Evolutionary conservation across 805 yeast genomes (phyloP).

Genomic region (Candida caryicola): DNA sequence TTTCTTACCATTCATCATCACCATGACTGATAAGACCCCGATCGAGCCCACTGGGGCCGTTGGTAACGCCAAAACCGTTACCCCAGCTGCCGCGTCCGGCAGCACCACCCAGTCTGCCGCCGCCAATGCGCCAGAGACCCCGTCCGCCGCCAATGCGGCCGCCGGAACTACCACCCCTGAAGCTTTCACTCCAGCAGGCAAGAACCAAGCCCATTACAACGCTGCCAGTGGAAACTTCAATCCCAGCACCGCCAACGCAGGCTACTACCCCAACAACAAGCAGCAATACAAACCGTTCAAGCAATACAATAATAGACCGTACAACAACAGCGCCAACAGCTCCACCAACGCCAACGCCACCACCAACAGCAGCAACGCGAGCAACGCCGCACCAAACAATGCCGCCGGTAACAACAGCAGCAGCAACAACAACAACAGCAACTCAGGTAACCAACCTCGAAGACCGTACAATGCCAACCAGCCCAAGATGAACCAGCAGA

Average conservation of each 20-base stretch:
- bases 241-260: slow-evolving; percentile 1
- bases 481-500: slow-evolving; percentile 20
- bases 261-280: not conserved
- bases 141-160: slow-evolving; percentile 5
- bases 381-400: not conserved
- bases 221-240: not conserved
- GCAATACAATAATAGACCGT: slow-evolving; percentile 12
- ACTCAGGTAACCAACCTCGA: slow-evolving; percentile 6
- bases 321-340: slow-evolving; percentile 13
- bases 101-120: slow-evolving; percentile 5
- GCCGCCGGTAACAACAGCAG: not conserved
- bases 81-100: not conserved
- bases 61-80: slow-evolving; percentile 7
- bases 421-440: slow-evolving; percentile 8
- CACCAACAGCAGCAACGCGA: not conserved
- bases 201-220: not conserved
- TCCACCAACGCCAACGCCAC: slow-evolving; percentile 7
- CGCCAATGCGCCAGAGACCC: slow-evolving; percentile 4
- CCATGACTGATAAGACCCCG: slow-evolving; percentile 17
- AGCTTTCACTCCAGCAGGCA: not conserved
- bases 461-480: slow-evolving; percentile 1
- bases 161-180: not conserved
- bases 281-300: not conserved
- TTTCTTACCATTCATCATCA: slow-evolving; percentile 5
- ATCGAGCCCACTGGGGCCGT: slow-evolving; percentile 9